Evolutionary conservation across 1,284 basidiomycete genomes (phyloP).

Genomic region (Puccinia triticina): DNA sequence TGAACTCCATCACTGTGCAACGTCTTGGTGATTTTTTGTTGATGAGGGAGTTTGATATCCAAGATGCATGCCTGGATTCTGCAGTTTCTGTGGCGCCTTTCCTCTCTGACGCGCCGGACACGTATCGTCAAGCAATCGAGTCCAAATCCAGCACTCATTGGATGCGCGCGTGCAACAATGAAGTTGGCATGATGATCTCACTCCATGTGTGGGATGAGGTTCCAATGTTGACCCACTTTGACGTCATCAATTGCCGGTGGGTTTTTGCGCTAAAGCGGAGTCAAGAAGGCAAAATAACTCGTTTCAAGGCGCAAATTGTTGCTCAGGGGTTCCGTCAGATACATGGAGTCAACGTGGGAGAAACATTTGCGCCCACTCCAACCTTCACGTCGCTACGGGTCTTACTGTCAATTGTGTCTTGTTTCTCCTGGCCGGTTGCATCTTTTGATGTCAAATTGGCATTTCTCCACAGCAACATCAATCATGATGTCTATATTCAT

Average conservation of each 20-base stretch:
- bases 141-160: background rate
- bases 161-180: too few relatives aligned
- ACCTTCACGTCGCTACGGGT: background rate
- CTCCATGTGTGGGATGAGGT: too few relatives aligned
- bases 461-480: background rate
- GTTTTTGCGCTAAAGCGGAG: background rate
- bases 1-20: background rate
- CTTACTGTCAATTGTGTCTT: background rate
- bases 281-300: background rate
- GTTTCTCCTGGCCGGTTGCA: background rate
- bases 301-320: constrained; percentile 8
- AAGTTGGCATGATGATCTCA: too few relatives aligned
- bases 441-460: constrained; percentile 11
- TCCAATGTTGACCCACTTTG: too few relatives aligned
- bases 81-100: too few relatives aligned
- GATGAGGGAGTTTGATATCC: background rate
- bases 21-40: background rate
- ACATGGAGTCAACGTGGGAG: background rate
- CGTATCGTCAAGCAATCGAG: background rate
- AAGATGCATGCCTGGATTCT: background rate
- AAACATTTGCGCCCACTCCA: background rate
- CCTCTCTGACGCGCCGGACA: background rate
- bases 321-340: constrained; percentile 6
- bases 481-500: background rate
- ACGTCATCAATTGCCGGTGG: background rate